Conservation (phyloP, 257 asterid genomes). For the Nicotiana attenuata region DNA sequence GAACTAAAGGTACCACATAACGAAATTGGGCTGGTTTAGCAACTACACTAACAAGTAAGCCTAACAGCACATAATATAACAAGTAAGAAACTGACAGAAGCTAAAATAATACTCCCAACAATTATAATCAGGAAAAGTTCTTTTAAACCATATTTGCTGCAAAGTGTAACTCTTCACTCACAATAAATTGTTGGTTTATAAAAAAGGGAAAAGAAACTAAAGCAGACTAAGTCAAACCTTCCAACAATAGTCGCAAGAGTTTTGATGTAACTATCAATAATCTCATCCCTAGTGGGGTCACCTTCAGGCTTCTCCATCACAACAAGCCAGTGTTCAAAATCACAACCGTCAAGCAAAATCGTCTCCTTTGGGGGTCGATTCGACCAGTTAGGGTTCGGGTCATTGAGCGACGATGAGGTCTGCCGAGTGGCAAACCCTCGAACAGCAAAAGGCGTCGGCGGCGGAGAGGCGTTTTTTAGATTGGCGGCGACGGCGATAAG, state of each 20-base stretch:
- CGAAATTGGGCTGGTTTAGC: not conserved
- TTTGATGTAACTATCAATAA: constrained; percentile 8
- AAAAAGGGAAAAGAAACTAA: not conserved
- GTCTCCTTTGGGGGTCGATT: constrained; percentile 96
- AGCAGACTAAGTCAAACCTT: not conserved
- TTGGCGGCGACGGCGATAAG: constrained; percentile 31
- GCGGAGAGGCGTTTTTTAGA: constrained; percentile 28
- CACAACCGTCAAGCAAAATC: constrained; percentile 23
- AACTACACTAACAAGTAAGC: not conserved
- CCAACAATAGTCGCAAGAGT: constrained; percentile 7
- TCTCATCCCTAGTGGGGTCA: constrained; percentile 10
- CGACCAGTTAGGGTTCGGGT: constrained; percentile 89
- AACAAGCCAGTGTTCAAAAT: constrained; percentile 18
- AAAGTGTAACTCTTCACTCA: too few relatives aligned
- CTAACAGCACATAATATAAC: not conserved
- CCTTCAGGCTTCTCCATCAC: constrained; percentile 15
- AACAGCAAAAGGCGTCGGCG: constrained; percentile 14
- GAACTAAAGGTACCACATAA: too few relatives aligned
- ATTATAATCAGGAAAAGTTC: not conserved
- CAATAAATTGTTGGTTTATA: too few relatives aligned
- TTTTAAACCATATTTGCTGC: too few relatives aligned
- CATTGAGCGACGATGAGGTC: constrained; percentile 60
- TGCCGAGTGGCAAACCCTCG: constrained; percentile 61
- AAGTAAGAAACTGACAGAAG: not conserved
- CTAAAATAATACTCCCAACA: not conserved